Percentiles rank a stretch among this genome's conserved stretches.
Conservation (phyloP, 192 early-diverging fungal genomes). For the Entophlyctis helioformis region DNA sequence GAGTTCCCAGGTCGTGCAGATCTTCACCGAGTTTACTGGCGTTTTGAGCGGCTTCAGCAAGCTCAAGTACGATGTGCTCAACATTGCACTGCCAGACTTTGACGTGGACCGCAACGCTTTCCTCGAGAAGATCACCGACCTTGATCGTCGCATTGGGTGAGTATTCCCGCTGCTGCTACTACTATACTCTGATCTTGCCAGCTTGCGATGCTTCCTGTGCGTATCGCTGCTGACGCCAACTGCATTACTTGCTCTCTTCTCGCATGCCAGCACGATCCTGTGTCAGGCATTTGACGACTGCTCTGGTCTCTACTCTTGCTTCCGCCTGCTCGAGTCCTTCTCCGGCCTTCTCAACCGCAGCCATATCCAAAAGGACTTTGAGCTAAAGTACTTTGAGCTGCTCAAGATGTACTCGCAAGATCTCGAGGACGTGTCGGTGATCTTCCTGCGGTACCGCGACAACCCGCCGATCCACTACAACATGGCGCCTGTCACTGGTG, state of each 20-base stretch:
- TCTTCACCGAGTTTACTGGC: constrained; percentile 45
- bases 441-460: constrained; percentile 39
- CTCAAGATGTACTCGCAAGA: constrained; percentile 41
- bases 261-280: constrained; percentile 30
- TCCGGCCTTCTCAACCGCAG: constrained; percentile 40
- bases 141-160: constrained; percentile 46
- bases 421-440: constrained; percentile 37
- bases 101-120: constrained; percentile 38
- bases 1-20: constrained; percentile 45
- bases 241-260: neutral
- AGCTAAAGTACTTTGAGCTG: constrained; percentile 46
- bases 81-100: constrained; percentile 34
- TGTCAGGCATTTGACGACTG: constrained; percentile 55
- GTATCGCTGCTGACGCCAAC: too few species aligned
- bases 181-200: too few species aligned
- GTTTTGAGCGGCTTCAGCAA: constrained; percentile 34
- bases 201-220: too few species aligned
- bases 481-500: constrained; percentile 54
- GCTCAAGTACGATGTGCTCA: constrained; percentile 51
- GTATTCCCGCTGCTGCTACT: too few species aligned
- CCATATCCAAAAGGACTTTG: constrained; percentile 44
- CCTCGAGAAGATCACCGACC: constrained; percentile 42
- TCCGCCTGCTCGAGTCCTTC: constrained; percentile 50
- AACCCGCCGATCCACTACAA: constrained; percentile 53
- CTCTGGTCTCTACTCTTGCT: constrained; percentile 40